Percentiles rank a stretch among this genome's conserved stretches.
Conservation (phyloP, 2,329 filamentous ascomycete genomes). For the Aschersonia sp. region DNA sequence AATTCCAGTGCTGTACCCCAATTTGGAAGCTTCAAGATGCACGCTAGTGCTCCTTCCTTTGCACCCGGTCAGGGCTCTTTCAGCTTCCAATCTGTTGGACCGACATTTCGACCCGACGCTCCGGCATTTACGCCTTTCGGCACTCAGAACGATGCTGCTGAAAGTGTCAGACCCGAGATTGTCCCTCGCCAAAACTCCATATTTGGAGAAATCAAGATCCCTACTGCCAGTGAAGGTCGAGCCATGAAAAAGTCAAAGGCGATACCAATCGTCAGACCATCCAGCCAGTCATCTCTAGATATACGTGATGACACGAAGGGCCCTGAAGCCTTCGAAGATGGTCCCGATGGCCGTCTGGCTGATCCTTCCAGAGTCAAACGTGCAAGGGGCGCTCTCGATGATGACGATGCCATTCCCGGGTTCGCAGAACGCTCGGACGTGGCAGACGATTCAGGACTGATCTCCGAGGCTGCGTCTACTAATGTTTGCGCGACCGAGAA, state of each 20-base stretch:
- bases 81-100: constrained; percentile 51
- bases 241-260: constrained; percentile 60
- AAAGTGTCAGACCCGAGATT: constrained; percentile 30
- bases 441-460: constrained; percentile 3
- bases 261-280: constrained; percentile 62
- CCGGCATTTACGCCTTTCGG: constrained; percentile 57
- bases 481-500: neutral
- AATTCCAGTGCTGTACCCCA: constrained; percentile 27
- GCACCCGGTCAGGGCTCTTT: constrained; percentile 52
- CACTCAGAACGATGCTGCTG: constrained; percentile 26
- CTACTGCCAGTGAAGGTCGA: constrained; percentile 46
- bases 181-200: constrained; percentile 36
- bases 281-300: constrained; percentile 29
- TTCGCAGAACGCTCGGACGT: constrained; percentile 47
- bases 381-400: constrained; percentile 47
- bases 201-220: constrained; percentile 55
- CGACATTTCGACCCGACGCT: constrained; percentile 62
- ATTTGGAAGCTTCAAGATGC: constrained; percentile 38
- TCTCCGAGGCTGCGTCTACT: constrained; percentile 5
- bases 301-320: constrained; percentile 9
- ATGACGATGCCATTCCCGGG: constrained; percentile 58
- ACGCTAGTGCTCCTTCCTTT: constrained; percentile 56
- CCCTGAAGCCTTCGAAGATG: constrained; percentile 11
- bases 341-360: constrained; percentile 41
- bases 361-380: constrained; percentile 65